phyloP scores from a whole-genome alignment of 345 rosid species.

The Microcos paniculata region DNA sequence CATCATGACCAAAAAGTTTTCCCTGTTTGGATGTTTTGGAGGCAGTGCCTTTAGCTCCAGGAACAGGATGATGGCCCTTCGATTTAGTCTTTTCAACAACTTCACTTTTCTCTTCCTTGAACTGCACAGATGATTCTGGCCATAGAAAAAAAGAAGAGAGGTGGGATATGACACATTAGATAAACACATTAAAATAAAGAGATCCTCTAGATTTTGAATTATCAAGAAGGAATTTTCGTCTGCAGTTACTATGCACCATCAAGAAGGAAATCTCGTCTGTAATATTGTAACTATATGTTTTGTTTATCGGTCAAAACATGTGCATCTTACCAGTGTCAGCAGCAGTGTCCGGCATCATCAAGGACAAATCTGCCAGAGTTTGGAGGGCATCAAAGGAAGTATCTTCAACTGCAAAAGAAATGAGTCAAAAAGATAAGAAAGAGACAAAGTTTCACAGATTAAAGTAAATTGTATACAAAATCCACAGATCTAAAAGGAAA shows the following conservation, averaged over 20 bases:
- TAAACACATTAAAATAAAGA: background rate
- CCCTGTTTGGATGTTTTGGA: constrained; percentile 39
- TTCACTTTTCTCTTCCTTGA: constrained; percentile 46
- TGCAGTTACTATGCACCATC: no score
- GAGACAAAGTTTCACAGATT: background rate
- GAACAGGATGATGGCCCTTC: constrained; percentile 41
- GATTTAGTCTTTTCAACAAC: constrained; percentile 40
- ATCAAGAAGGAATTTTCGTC: constrained; percentile 5
- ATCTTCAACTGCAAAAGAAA: constrained; percentile 50
- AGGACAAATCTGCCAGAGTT: constrained; percentile 69
- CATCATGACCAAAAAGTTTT: constrained; percentile 33
- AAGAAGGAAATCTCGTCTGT: no score
- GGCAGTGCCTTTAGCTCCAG: constrained; percentile 41
- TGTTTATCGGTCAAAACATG: no score
- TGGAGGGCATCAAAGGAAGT: constrained; percentile 73
- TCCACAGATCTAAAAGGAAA: background rate
- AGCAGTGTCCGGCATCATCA: constrained; percentile 71
- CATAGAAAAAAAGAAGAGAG: constrained; percentile 9
- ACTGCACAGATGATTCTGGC: constrained; percentile 56
- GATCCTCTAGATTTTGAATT: background rate
- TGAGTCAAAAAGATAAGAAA: constrained; percentile 12
- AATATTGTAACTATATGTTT: no score
- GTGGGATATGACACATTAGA: background rate
- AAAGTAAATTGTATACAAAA: background rate
- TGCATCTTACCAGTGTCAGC: constrained; percentile 58